A percentile compares a stretch with the other conserved stretches of the same genome.
These are phyloP conservation scores for Earliella scabrosa DNA, from an alignment of 1,284 basidiomycete species.

Conservation along the genomic window DNA sequence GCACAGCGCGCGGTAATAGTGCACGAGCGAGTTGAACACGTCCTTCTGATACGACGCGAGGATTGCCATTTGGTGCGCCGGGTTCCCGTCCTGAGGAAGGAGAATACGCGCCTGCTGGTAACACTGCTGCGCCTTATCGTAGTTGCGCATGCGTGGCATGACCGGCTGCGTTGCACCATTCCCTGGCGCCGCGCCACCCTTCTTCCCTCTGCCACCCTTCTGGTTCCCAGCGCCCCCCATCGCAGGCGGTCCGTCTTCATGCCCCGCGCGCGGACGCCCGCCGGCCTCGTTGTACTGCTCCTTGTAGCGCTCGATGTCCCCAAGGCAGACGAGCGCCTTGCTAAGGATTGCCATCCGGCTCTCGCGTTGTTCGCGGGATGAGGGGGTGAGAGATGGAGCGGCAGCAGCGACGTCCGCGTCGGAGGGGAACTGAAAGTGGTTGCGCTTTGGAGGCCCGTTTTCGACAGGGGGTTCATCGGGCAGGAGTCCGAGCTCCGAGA, in stretches of 20 bases:
- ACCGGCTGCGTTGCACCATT: slow-evolving; percentile 39
- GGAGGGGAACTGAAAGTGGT: slow-evolving; percentile 61
- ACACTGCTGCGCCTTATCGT: slow-evolving; percentile 75
- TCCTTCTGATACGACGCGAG: slow-evolving; percentile 86
- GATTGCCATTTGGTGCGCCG: slow-evolving; percentile 95
- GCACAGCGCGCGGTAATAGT: slow-evolving; percentile 93
- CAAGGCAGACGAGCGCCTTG: slow-evolving; percentile 90
- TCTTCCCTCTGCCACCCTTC: slow-evolving; percentile 49
- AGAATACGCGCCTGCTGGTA: slow-evolving; percentile 86
- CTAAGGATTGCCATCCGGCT: slow-evolving; percentile 75
- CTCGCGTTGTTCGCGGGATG: slow-evolving; percentile 58
- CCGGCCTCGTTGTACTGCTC: slow-evolving; percentile 85
- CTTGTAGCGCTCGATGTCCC: slow-evolving; percentile 92
- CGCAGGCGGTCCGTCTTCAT: slow-evolving; percentile 54
- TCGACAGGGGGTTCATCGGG: slow-evolving; percentile 30
- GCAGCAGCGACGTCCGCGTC: slow-evolving; percentile 43
- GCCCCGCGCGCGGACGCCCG: slow-evolving; percentile 65
- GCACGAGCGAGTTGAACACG: slow-evolving; percentile 78
- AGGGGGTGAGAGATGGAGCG: slow-evolving; percentile 39
- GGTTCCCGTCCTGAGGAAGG: slow-evolving; percentile 83
- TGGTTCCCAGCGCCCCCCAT: slow-evolving; percentile 35
- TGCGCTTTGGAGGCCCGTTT: slow-evolving; percentile 36
- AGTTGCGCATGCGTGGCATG: slow-evolving; percentile 53
- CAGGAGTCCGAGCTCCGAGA: slow-evolving; percentile 62
- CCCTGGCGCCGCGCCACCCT: slow-evolving; percentile 43